A percentile compares a stretch with the other conserved stretches of the same genome.
Evolutionary conservation across 495 filamentous ascomycete genomes (phyloP).

Genomic region (Elaphomyces granulatus): DNA sequence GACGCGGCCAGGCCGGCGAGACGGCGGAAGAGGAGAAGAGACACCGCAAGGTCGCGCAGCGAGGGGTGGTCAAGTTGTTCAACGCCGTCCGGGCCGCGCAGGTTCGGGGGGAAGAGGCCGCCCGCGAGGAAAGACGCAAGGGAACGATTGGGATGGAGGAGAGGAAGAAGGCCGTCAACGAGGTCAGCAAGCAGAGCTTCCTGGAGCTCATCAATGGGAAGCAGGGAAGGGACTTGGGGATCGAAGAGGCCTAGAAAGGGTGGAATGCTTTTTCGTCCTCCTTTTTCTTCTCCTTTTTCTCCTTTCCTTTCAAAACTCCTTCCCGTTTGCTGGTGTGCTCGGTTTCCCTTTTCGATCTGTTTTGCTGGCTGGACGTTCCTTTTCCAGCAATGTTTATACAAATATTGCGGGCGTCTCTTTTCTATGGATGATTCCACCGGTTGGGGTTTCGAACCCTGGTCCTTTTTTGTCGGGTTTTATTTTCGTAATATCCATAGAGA

Average conservation of each 20-base stretch:
- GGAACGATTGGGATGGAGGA: constrained; percentile 59
- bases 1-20: constrained; percentile 30
- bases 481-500: too few relatives aligned
- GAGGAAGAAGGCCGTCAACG: constrained; percentile 70
- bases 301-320: not conserved
- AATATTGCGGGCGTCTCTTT: too few relatives aligned
- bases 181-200: constrained; percentile 95
- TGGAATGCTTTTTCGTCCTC: constrained; percentile 4
- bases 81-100: constrained; percentile 90
- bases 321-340: not conserved
- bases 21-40: constrained; percentile 66
- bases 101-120: constrained; percentile 65
- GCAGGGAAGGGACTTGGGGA: constrained; percentile 35
- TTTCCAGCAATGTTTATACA: too few relatives aligned
- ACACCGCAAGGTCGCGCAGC: constrained; percentile 72
- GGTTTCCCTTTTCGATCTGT: not conserved
- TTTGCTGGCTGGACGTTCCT: too few relatives aligned
- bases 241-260: constrained; percentile 33
- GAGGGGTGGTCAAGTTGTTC: constrained; percentile 88
- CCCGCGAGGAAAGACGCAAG: constrained; percentile 48
- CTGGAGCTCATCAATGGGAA: constrained; percentile 66
- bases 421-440: too few relatives aligned
- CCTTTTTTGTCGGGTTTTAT: too few relatives aligned
- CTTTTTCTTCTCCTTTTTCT: too few relatives aligned
- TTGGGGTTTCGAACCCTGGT: too few relatives aligned